Percentiles rank a stretch among this genome's conserved stretches.
Evolutionary conservation across 257 asterid genomes (phyloP).

Genomic region (Plantago ovata): DNA sequence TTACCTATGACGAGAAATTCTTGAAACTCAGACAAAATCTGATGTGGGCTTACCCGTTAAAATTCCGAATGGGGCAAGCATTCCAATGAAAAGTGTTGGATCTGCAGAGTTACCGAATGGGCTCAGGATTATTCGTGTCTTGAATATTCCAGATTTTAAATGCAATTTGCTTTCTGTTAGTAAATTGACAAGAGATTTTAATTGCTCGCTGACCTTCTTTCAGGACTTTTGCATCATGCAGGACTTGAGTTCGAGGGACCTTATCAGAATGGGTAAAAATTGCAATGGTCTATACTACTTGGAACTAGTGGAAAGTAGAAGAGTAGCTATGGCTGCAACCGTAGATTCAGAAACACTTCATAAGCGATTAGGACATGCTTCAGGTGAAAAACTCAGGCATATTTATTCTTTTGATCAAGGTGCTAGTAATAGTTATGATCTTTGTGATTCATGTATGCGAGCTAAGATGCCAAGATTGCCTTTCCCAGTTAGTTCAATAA

Average conservation of each 20-base stretch:
- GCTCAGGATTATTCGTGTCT: neutral
- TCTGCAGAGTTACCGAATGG: neutral
- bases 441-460: constrained; percentile 9
- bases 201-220: neutral
- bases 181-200: constrained; percentile 2
- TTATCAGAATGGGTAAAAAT: neutral
- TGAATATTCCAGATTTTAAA: neutral
- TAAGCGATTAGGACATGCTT: neutral
- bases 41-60: neutral
- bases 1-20: neutral
- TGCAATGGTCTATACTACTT: constrained; percentile 7
- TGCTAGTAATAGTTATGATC: too few relatives aligned
- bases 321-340: neutral
- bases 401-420: neutral
- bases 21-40: neutral
- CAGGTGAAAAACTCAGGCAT: neutral
- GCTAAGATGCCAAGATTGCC: constrained; percentile 3
- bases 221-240: neutral
- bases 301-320: neutral
- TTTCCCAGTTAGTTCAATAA: neutral
- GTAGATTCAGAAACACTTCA: neutral
- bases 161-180: constrained; percentile 16
- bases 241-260: constrained; percentile 3
- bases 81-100: neutral
- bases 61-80: neutral